Percentiles rank a stretch among this genome's conserved stretches.
These are phyloP conservation scores for Claviceps cyperi DNA, from an alignment of 2,329 filamentous ascomycete species.

Conservation along the genomic window DNA sequence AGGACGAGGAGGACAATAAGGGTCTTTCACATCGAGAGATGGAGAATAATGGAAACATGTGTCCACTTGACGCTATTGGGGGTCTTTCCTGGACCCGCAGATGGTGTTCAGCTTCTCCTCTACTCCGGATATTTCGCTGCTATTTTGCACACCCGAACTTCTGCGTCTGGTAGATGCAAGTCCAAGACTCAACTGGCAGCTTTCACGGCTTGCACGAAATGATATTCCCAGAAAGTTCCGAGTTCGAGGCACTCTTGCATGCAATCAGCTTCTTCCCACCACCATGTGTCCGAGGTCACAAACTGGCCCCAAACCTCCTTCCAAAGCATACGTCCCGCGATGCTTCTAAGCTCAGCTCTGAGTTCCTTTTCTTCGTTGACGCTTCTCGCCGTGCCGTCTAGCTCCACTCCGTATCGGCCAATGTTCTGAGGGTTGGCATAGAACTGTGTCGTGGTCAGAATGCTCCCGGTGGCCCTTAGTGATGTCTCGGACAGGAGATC, in stretches of 20 bases:
- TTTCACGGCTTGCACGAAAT: slow-evolving; percentile 41
- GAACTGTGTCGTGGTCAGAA: slow-evolving; percentile 33
- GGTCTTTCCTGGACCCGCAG: too few relatives aligned
- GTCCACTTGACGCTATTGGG: too few relatives aligned
- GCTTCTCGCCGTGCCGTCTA: slow-evolving; percentile 12
- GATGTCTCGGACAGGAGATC: slow-evolving; percentile 42
- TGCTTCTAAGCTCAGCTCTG: slow-evolving; percentile 33
- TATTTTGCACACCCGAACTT: too few relatives aligned
- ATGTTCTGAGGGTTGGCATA: slow-evolving; percentile 26
- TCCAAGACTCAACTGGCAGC: slow-evolving; percentile 5
- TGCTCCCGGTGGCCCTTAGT: slow-evolving; percentile 33
- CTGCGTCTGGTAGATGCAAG: too few relatives aligned
- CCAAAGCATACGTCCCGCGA: slow-evolving; percentile 44
- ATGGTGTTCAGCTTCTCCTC: too few relatives aligned
- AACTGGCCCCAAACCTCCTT: slow-evolving; percentile 43
- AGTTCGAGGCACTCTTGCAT: slow-evolving; percentile 39
- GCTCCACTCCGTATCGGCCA: slow-evolving; percentile 9
- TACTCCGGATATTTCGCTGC: too few relatives aligned
- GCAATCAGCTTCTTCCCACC: slow-evolving; percentile 45
- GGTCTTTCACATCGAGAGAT: too few relatives aligned
- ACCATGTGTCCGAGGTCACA: slow-evolving; percentile 37
- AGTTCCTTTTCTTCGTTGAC: slow-evolving; percentile 15
- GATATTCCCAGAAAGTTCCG: slow-evolving; percentile 45
- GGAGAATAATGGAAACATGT: too few relatives aligned
- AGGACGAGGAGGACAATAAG: too few relatives aligned